phyloP scores from a whole-genome alignment of 2,329 filamentous ascomycete genomes.

The Xenoacremonium recifei region DNA sequence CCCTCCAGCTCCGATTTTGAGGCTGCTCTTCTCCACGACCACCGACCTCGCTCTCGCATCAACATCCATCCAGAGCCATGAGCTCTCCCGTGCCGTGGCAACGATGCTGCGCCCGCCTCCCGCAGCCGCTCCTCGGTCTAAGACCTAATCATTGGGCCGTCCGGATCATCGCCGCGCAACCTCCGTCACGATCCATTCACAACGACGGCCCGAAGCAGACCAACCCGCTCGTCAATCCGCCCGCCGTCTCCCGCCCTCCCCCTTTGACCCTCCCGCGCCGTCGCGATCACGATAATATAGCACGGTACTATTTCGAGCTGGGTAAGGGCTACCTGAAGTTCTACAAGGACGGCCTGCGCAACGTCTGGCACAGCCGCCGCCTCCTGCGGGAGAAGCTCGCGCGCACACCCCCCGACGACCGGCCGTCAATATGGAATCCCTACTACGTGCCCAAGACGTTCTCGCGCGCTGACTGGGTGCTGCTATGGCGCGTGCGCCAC shows the following conservation, averaged over 20 bases:
- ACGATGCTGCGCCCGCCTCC: constrained; percentile 22
- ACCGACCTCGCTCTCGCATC: constrained; percentile 1
- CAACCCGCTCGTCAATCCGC: constrained; percentile 63
- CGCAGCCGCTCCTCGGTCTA: constrained; percentile 15
- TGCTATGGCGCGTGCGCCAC: constrained; percentile 64
- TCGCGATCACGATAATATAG: constrained; percentile 31
- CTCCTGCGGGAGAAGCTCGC: constrained; percentile 45
- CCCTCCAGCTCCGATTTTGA: constrained; percentile 7
- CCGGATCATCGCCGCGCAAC: constrained; percentile 1
- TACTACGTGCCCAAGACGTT: constrained; percentile 32
- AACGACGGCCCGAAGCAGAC: constrained; percentile 26
- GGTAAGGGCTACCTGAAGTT: constrained; percentile 79
- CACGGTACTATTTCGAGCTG: constrained; percentile 53
- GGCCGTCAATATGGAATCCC: constrained; percentile 38
- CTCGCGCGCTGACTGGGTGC: constrained; percentile 68
- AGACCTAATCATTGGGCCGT: constrained; percentile 15
- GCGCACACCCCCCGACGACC: constrained; percentile 53
- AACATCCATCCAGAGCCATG: constrained; percentile 17
- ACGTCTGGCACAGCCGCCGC: constrained; percentile 66
- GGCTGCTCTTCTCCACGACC: constrained; percentile 9
- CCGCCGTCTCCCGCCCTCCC: constrained; percentile 69
- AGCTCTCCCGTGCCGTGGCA: constrained; percentile 32
- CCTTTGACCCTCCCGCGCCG: constrained; percentile 62
- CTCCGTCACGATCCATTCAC: constrained; percentile 22
- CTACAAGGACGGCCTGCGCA: constrained; percentile 82